Evolutionary conservation across 768 basidiomycete genomes (phyloP), one percentile per base, ranked within the genome.

Genomic region (Chalciporus sphaerocephalus): DNA sequence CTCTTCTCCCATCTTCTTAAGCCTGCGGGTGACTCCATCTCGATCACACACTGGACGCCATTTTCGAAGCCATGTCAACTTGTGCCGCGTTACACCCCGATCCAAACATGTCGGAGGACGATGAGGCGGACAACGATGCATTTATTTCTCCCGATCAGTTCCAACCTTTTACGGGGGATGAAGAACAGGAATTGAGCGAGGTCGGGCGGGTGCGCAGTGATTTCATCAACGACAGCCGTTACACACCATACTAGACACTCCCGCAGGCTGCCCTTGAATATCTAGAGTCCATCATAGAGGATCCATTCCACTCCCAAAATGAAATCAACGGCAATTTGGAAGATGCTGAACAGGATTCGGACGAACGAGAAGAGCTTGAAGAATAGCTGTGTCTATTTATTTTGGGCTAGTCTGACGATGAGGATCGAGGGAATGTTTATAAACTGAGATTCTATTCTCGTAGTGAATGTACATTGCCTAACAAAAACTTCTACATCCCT

Each of bases 191-290:
- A 67, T 77, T 92, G 53, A 87, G 83, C 65, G 83, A 85, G 71
- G 87, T 85, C 54, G 92, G 92, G 73, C 82, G 87, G 85, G 89
- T 92, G 84, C 87, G 92, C 86, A 88, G 83, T 66, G 79, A 87
- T 87, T 87, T 87, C 66, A 59, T 76, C 69, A 83, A 83, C 73
- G 68, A 83, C 74, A 76, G 68, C 62, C 86, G 91, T 68, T 92
- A 73, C 69, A 72, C 79, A 47, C 92, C 92, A 57, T 94, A 94
- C 80, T 94, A 87, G 86, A 78, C 67, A 58, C 57, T 41, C 40
- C 40, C 41, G 54, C 70, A 92, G 89, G 90, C 85, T 38, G 86
- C 89, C 18, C 81, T 92, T 47, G 83, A 76, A 13, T 79, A 92
- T 67, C 74, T 92, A 48, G 89, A 92, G 61, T 85, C 83, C 42